Evolutionary conservation across 2,329 filamentous ascomycete species (phyloP).

Genomic region (Cladobotryum protrusum): DNA sequence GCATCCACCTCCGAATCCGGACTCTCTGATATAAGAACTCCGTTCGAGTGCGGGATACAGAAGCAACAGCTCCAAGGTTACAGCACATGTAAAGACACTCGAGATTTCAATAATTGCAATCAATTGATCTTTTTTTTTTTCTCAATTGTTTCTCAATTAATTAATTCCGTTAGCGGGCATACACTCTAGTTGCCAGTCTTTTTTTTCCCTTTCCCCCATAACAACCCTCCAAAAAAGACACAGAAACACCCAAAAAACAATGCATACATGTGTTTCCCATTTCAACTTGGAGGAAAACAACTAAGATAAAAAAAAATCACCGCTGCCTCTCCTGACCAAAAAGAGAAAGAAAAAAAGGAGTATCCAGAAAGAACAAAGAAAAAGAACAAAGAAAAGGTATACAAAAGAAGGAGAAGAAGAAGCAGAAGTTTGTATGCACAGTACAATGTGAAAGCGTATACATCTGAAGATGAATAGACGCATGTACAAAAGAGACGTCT

Average conservation of each 20-base stretch:
- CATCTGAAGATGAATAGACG: not conserved
- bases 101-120: too few species aligned
- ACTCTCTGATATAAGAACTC: conserved; percentile 2
- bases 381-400: not conserved
- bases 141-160: too few species aligned
- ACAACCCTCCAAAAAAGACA: too few species aligned
- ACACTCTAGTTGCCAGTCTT: too few species aligned
- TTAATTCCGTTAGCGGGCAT: too few species aligned
- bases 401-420: not conserved
- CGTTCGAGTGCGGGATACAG: conserved; percentile 9
- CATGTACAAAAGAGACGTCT: not conserved
- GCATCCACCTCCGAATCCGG: conserved; percentile 8
- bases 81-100: too few species aligned
- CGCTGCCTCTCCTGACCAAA: not conserved
- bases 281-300: not conserved
- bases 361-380: not conserved
- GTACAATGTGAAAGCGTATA: not conserved
- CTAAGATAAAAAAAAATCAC: not conserved
- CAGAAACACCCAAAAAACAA: not conserved
- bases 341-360: too few species aligned
- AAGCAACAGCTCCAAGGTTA: not conserved
- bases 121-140: too few species aligned
- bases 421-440: not conserved
- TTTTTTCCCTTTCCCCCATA: too few species aligned
- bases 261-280: not conserved